Evolutionary conservation across 2,329 filamentous ascomycete genomes (phyloP).

Genomic region (Lasiodiplodia sp.): DNA sequence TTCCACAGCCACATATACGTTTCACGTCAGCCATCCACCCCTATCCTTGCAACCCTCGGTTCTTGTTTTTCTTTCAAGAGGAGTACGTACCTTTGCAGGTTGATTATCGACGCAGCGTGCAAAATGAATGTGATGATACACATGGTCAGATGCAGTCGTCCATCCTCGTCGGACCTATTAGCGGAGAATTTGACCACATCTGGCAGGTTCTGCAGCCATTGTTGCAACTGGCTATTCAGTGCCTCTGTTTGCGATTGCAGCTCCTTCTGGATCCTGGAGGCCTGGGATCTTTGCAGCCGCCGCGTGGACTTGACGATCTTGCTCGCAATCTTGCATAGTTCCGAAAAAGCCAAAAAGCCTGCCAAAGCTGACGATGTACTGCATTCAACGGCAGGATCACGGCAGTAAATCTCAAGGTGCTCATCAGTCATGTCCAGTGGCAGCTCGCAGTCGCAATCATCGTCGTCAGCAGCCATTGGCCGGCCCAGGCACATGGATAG

Average conservation of each 20-base stretch:
- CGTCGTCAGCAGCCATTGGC: background rate
- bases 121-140: conserved; percentile 20
- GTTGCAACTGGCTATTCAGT: background rate
- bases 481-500: conserved; percentile 17
- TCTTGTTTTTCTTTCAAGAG: background rate
- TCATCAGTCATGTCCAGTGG: conserved; percentile 12
- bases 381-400: background rate
- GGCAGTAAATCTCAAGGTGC: conserved; percentile 11
- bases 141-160: conserved; percentile 14
- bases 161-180: conserved; percentile 11
- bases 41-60: background rate
- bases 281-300: background rate
- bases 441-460: conserved; percentile 14
- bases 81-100: conserved; percentile 8
- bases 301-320: conserved; percentile 15
- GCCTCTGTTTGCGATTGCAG: conserved; percentile 1
- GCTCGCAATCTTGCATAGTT: conserved; percentile 17
- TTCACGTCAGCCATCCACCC: conserved; percentile 5
- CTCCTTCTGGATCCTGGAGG: conserved; percentile 7
- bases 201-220: conserved; percentile 7
- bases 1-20: conserved; percentile 1
- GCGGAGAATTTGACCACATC: conserved; percentile 19
- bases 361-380: conserved; percentile 3
- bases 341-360: conserved; percentile 13
- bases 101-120: conserved; percentile 15